These are phyloP conservation scores for Trichophyton schoenleinii DNA, from an alignment of 2,329 filamentous ascomycete species.

Conservation along the genomic window DNA sequence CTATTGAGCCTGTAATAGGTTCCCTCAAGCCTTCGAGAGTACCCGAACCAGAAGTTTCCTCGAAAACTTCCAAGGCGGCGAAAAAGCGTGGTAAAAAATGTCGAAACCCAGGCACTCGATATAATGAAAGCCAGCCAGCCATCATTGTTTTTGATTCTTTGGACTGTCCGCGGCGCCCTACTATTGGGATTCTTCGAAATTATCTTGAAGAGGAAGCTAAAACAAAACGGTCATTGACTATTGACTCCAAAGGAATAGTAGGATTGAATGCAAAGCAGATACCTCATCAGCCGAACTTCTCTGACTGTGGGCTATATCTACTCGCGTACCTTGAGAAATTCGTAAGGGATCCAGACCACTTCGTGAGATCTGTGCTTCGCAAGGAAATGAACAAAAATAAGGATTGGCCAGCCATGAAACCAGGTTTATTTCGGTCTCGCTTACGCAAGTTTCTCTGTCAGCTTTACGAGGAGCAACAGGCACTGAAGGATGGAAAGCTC, in stretches of 20 bases:
- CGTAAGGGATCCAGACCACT: conserved; percentile 57
- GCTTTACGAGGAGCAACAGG: conserved; percentile 48
- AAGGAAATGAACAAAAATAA: conserved; percentile 46
- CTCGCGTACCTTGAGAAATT: conserved; percentile 77
- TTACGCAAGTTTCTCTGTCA: conserved; percentile 55
- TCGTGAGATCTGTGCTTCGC: conserved; percentile 54
- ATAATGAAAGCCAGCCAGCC: conserved; percentile 45
- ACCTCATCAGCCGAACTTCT: conserved; percentile 69
- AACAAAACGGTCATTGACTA: conserved; percentile 43
- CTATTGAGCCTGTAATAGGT: not conserved
- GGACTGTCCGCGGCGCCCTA: conserved; percentile 48
- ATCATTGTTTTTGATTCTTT: conserved; percentile 87
- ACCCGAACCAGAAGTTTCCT: not conserved
- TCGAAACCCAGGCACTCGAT: conserved; percentile 26
- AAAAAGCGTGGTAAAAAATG: conserved; percentile 17
- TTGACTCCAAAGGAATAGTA: conserved; percentile 36
- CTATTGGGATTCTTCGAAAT: conserved; percentile 56
- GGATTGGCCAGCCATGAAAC: conserved; percentile 44
- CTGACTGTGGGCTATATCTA: conserved; percentile 80
- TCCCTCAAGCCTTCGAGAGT: not conserved
- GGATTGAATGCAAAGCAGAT: conserved; percentile 62
- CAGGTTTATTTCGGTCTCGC: conserved; percentile 48
- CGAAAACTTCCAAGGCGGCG: conserved; percentile 9
- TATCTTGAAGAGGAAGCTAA: conserved; percentile 65
- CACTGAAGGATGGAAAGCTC: not conserved